Evolutionary conservation across 768 basidiomycete species (phyloP), one percentile per base, ranked within the genome.

Genomic region (Lepiota venenata): DNA sequence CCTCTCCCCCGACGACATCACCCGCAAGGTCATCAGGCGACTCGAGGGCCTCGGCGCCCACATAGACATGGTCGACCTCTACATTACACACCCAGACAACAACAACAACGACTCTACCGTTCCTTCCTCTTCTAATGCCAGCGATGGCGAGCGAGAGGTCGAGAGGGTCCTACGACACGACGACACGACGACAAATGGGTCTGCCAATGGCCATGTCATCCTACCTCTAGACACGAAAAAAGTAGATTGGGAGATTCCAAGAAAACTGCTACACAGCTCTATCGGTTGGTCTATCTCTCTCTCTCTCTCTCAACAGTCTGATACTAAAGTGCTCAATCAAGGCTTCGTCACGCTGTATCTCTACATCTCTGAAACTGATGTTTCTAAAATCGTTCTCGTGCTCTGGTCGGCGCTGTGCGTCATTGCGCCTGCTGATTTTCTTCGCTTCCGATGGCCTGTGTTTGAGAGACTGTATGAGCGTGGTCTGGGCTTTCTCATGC

Each of bases 171-270:
- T 64, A 8, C 60, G 61, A 20, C 55, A 56, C 14, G 63, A 64
- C 16, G 58, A 56, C 41, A 36, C 44, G 20, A 53, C 38, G n/a
- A 22, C 38, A n/a, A 60, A 59, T 11, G 57, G 61, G 8, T 50
- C 61, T n/a, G 53, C 56, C 10, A 49, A 52, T 38, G 43, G 53
- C 20, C 61, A 65, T 57, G 60, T 60, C 22, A 53, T n/a, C n/a
- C n/a, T n/a, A n/a, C n/a, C n/a, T n/a, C n/a, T n/a, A n/a, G 56
- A 60, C 47, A 60, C 62, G 45, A 63, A 66, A 43, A 73, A 76
- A 60, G 76, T 90, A 27, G 88, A 94, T 70, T 93, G 88, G 85
- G 94, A 97, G 70, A 85, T 97, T 47, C 94, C 94, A 0, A 73
- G 94, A 59, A 97, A 97, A 69, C 69, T 82, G 9, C 67, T 97